Base-by-base conservation (phyloP, 2,329 filamentous ascomycete species). In the Akanthomyces muscarius region DNA sequence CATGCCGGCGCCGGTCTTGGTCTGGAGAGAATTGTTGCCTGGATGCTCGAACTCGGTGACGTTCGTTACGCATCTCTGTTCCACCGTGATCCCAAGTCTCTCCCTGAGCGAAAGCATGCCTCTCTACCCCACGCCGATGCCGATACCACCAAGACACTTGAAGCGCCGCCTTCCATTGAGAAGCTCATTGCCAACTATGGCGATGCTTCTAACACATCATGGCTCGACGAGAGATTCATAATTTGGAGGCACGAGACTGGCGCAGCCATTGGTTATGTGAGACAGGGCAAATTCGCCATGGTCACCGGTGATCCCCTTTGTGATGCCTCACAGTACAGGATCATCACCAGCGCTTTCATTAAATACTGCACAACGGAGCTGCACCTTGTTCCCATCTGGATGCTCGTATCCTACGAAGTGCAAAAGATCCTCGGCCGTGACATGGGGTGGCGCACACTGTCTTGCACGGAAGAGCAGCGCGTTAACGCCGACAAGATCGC, bases 151-250 rank as follows among this genome's bases (percentile, higher is more conserved):
- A 77, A 78, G 67, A 72, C 73, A 53, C 76, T 76, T 63, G 81
- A 78, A 71, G 81, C 87, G 56, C 79, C 89, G 61, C 92, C 92
- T 58, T 83, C 91, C 0, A 74, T 97, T 5, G 91, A 93, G 73
- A 89, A 96, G 72, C 86, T 97, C 48, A 92, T 97, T 73, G 92
- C 92, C 71, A 97, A 97, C 75, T 97, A 97, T 69, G 93, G 93
- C 66, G 93, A 97, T 75, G 92, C 93, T 2, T 92, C 92, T 55
- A 96, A 96, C 71, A 97, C 93, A 0, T 95, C 92, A 0, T 97
- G 92, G 92, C 84, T 95, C 8, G 93, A 97, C 73, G 90, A 92
- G 7, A 87, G 92, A 7, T 97, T 93, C 74, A 83, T 91, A 71
- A 87, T 96, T 63, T 97, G 92, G 91, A 88, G 93, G 36, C 91